phyloP scores from a whole-genome alignment of 75 land plant genomes.

The Chamaecyparis obtusa region DNA sequence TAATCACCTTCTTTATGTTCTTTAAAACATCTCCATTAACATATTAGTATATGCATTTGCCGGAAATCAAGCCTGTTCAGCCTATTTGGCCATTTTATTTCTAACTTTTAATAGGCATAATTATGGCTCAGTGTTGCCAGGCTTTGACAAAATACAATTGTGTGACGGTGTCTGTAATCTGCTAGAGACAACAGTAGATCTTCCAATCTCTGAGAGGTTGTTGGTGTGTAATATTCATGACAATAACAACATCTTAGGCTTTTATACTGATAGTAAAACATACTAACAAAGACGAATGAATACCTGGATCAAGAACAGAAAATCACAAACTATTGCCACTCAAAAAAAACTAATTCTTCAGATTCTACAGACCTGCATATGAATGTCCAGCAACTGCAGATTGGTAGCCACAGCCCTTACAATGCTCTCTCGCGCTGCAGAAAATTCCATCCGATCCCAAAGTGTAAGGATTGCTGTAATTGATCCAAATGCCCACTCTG shows the following conservation, averaged over 20 bases:
- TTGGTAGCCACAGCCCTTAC: slow-evolving; percentile 93
- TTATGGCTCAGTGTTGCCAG: neutral
- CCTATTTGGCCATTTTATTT: neutral
- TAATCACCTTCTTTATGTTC: neutral
- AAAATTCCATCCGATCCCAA: slow-evolving; percentile 96
- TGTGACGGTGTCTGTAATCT: neutral
- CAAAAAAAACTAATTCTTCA: neutral
- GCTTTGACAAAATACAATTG: neutral
- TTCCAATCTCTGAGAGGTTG: neutral
- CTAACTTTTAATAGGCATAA: too few relatives aligned
- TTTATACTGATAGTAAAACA: neutral
- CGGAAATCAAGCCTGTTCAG: neutral
- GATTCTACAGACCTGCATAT: slow-evolving; percentile 63
- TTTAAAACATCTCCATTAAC: neutral
- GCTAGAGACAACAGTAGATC: neutral
- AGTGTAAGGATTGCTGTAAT: slow-evolving; percentile 89
- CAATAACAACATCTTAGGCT: neutral
- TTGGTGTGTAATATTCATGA: neutral
- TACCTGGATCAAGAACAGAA: neutral
- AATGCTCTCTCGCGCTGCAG: slow-evolving; percentile 93
- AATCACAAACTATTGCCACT: neutral
- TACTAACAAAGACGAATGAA: neutral
- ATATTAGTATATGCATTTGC: neutral
- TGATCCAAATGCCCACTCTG: slow-evolving; percentile 98
- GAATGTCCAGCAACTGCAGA: slow-evolving; percentile 88